phyloP scores from a whole-genome alignment of 371 early-diverging fungal genomes.

The Nosema muscidifuracis region DNA sequence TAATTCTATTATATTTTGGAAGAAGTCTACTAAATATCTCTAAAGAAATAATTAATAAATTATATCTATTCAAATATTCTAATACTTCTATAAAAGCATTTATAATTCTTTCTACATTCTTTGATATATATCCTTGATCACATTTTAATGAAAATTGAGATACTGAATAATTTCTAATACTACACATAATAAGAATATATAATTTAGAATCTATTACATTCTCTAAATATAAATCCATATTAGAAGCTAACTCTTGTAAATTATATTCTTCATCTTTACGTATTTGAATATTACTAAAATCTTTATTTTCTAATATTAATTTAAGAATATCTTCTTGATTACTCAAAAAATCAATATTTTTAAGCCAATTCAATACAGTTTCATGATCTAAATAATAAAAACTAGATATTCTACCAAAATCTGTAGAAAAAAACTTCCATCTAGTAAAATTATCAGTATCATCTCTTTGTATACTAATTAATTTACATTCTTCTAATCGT shows the following conservation, averaged over 20 bases:
- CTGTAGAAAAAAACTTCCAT: slow-evolving; percentile 39
- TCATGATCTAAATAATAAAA: slow-evolving; percentile 48
- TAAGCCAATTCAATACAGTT: slow-evolving; percentile 46
- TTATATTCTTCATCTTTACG: slow-evolving; percentile 43
- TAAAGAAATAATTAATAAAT: neutral
- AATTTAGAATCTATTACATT: slow-evolving; percentile 30
- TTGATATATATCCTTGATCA: slow-evolving; percentile 43
- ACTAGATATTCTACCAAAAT: slow-evolving; percentile 45
- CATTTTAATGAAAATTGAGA: slow-evolving; percentile 49
- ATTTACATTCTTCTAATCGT: slow-evolving; percentile 40
- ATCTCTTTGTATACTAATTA: slow-evolving; percentile 36
- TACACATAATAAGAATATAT: slow-evolving; percentile 16
- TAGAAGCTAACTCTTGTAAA: slow-evolving; percentile 16
- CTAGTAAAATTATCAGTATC: neutral
- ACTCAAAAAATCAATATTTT: slow-evolving; percentile 8
- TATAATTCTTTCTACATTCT: slow-evolving; percentile 53
- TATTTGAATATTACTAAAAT: slow-evolving; percentile 39
- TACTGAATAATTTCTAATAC: slow-evolving; percentile 28
- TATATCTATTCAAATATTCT: slow-evolving; percentile 22
- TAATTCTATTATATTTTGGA: too few species aligned
- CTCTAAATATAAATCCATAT: slow-evolving; percentile 22
- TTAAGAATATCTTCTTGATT: slow-evolving; percentile 12
- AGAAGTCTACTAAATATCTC: slow-evolving; percentile 27
- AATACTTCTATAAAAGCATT: slow-evolving; percentile 36
- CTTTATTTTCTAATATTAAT: slow-evolving; percentile 29